Evolutionary conservation across 192 early-diverging fungal species (phyloP).

Genomic region (Coemansia guatemalensis): DNA sequence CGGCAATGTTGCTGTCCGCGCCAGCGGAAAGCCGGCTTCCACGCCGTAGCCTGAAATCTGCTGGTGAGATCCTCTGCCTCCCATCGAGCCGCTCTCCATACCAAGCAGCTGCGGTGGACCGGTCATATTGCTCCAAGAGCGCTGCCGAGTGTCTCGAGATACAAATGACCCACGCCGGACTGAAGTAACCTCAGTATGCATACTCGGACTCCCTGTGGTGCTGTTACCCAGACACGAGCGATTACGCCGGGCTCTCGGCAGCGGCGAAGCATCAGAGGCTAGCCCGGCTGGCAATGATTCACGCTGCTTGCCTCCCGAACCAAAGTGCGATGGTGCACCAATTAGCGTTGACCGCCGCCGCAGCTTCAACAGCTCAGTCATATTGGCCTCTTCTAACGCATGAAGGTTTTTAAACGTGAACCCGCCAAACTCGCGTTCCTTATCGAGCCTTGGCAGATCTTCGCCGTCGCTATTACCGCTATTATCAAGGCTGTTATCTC

Average conservation of each 20-base stretch:
- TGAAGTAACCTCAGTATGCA: background rate
- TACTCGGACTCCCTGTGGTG: background rate
- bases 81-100: background rate
- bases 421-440: constrained; percentile 72
- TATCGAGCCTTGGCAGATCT: constrained; percentile 11
- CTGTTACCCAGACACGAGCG: constrained; percentile 10
- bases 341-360: constrained; percentile 53
- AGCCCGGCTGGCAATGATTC: constrained; percentile 6
- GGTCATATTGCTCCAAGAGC: too few species aligned
- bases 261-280: background rate
- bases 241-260: background rate
- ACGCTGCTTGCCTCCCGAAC: background rate
- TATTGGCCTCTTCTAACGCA: constrained; percentile 86
- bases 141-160: background rate
- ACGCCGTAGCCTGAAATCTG: background rate
- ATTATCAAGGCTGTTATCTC: too few species aligned
- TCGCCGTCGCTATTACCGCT: background rate
- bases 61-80: too few species aligned
- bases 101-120: background rate
- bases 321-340: constrained; percentile 11
- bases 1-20: too few species aligned
- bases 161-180: background rate
- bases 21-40: too few species aligned
- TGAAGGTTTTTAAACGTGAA: constrained; percentile 92
- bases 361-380: constrained; percentile 78